These are phyloP conservation scores for Trichoderma harzianum DNA, from an alignment of 2,329 filamentous ascomycete species.

Conservation along the genomic window DNA sequence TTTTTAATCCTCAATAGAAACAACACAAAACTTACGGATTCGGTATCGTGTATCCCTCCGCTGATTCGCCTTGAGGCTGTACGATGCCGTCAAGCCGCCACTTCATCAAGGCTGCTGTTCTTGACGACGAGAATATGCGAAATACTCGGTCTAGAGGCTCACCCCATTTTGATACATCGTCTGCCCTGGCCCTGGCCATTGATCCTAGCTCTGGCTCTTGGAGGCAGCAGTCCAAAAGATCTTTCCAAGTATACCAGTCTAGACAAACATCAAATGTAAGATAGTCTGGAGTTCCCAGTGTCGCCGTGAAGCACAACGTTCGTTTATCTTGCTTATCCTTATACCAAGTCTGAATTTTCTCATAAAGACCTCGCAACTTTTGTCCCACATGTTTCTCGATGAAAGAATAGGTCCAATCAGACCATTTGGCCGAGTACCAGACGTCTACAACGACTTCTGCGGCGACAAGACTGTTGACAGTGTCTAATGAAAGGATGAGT, in stretches of 20 bases:
- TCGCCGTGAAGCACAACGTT: too few species aligned
- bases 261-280: not conserved
- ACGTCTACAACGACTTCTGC: constrained; percentile 27
- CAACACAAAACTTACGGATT: constrained; percentile 25
- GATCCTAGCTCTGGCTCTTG: not conserved
- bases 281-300: not conserved
- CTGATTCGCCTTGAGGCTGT: constrained; percentile 25
- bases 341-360: not conserved
- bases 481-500: constrained; percentile 12
- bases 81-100: constrained; percentile 27
- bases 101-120: constrained; percentile 19
- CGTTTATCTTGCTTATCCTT: too few species aligned
- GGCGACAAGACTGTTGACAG: constrained; percentile 19
- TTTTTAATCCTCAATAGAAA: too few species aligned
- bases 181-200: constrained; percentile 3
- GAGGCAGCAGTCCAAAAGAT: not conserved
- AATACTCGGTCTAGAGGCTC: constrained; percentile 3
- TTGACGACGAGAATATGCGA: constrained; percentile 22
- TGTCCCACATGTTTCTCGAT: not conserved
- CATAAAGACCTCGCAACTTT: not conserved
- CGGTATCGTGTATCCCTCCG: constrained; percentile 10
- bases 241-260: not conserved
- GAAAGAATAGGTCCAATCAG: not conserved
- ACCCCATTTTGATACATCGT: constrained; percentile 16
- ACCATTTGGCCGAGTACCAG: constrained; percentile 27